Evolutionary conservation across 257 asterid species (phyloP).

Genomic region (Asclepias syriaca): DNA sequence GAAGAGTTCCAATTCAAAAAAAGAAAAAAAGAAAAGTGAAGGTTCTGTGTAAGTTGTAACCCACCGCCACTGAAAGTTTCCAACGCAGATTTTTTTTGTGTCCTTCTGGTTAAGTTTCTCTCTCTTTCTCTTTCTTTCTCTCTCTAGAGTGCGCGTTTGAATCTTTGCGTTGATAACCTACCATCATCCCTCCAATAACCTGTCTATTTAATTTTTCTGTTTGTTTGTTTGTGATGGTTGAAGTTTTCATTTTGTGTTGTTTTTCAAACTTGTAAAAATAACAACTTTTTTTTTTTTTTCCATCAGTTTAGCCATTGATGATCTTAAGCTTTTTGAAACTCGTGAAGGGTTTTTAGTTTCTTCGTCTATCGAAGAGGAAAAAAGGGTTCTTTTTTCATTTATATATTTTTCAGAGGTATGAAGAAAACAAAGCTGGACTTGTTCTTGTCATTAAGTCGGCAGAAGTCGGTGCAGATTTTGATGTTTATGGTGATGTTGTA

Average conservation of each 20-base stretch:
- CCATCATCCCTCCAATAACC: slow-evolving; percentile 1
- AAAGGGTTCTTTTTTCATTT: neutral
- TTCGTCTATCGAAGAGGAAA: neutral
- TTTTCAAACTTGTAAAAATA: neutral
- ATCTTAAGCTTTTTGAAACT: slow-evolving; percentile 15
- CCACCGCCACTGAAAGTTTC: slow-evolving; percentile 21
- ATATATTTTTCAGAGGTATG: slow-evolving; percentile 30
- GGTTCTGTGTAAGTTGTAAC: slow-evolving; percentile 10
- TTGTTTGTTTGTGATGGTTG: neutral
- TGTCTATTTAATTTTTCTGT: slow-evolving; percentile 4
- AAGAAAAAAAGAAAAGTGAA: neutral
- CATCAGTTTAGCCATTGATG: slow-evolving; percentile 4
- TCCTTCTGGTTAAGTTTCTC: too few species aligned
- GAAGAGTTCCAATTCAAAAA: neutral
- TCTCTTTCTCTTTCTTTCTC: neutral
- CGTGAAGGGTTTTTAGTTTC: neutral
- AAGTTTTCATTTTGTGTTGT: neutral
- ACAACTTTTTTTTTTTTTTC: slow-evolving; percentile 4
- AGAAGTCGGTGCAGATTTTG: slow-evolving; percentile 53
- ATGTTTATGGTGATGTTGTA: slow-evolving; percentile 50
- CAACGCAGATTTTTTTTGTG: neutral
- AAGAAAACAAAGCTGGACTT: slow-evolving; percentile 35
- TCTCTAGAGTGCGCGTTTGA: neutral
- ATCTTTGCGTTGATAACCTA: slow-evolving; percentile 25
- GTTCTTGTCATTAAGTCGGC: slow-evolving; percentile 55